phyloP scores from a whole-genome alignment of 2,329 filamentous ascomycete genomes.

The Fusarium lateritium region DNA sequence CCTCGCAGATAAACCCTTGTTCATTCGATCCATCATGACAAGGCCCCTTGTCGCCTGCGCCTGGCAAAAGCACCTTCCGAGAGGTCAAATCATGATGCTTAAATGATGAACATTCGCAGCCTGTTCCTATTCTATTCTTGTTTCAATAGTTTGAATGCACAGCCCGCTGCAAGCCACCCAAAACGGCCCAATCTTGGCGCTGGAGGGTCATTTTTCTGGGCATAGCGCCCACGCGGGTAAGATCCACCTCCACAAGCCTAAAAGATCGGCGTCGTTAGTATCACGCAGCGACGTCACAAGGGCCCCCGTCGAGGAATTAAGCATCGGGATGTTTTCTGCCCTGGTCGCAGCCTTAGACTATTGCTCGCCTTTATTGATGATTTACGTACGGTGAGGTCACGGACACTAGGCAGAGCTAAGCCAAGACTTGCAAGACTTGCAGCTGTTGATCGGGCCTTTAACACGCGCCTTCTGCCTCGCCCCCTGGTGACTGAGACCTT shows the following conservation, averaged over 20 bases:
- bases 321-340: constrained; percentile 21
- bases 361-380: constrained; percentile 1
- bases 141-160: constrained; percentile 20
- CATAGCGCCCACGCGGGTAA: constrained; percentile 33
- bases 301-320: constrained; percentile 14
- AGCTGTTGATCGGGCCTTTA: constrained; percentile 1
- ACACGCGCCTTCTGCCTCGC: constrained; percentile 21
- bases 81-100: constrained; percentile 8
- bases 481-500: constrained; percentile 27
- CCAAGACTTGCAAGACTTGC: constrained; percentile 19
- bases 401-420: constrained; percentile 6
- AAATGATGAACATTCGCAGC: constrained; percentile 14
- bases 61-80: not conserved
- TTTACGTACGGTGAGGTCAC: constrained; percentile 36
- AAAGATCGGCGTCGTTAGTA: constrained; percentile 38
- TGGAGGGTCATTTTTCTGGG: constrained; percentile 18
- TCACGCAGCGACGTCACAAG: constrained; percentile 48
- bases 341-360: constrained; percentile 10
- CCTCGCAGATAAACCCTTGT: constrained; percentile 11
- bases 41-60: constrained; percentile 7
- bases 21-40: constrained; percentile 2
- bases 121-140: constrained; percentile 2
- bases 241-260: constrained; percentile 35
- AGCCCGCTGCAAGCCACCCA: constrained; percentile 20
- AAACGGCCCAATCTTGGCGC: constrained; percentile 9